These are phyloP conservation scores for Oryza longistaminata DNA, from an alignment of 176 grass and related monocot genomes.

Conservation along the genomic window DNA sequence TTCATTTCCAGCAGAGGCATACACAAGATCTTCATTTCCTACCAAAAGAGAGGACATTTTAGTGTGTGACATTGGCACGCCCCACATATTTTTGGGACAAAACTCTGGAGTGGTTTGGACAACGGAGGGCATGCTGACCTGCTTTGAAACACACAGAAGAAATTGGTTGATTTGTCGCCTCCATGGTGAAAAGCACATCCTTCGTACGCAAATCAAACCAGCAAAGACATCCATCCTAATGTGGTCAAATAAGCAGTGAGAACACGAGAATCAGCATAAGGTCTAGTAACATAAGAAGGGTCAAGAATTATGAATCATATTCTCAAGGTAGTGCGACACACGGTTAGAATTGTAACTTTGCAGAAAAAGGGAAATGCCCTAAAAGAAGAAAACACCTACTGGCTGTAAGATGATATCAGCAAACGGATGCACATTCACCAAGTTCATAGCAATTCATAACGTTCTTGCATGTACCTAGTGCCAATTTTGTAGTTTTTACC, in stretches of 20 bases:
- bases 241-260: constrained; percentile 5
- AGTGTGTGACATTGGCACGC: constrained; percentile 2
- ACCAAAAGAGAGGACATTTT: constrained; percentile 27
- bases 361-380: not conserved
- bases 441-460: not conserved
- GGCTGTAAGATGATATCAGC: not conserved
- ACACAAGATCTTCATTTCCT: constrained; percentile 91
- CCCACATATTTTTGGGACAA: not conserved
- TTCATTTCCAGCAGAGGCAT: constrained; percentile 69
- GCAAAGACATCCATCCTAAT: constrained; percentile 87
- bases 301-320: not conserved
- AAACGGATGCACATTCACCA: not conserved
- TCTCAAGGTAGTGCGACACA: not conserved
- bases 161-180: constrained; percentile 58
- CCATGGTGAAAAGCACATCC: constrained; percentile 67
- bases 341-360: not conserved
- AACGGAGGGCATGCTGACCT: constrained; percentile 48
- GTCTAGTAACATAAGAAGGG: constrained; percentile 1
- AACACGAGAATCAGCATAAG: not conserved
- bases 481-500: constrained; percentile 19
- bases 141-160: constrained; percentile 88
- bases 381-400: not conserved
- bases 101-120: constrained; percentile 21
- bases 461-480: not conserved
- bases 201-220: constrained; percentile 87